phyloP scores from a whole-genome alignment of 805 yeast species.

The Yarrowia divulgata region DNA sequence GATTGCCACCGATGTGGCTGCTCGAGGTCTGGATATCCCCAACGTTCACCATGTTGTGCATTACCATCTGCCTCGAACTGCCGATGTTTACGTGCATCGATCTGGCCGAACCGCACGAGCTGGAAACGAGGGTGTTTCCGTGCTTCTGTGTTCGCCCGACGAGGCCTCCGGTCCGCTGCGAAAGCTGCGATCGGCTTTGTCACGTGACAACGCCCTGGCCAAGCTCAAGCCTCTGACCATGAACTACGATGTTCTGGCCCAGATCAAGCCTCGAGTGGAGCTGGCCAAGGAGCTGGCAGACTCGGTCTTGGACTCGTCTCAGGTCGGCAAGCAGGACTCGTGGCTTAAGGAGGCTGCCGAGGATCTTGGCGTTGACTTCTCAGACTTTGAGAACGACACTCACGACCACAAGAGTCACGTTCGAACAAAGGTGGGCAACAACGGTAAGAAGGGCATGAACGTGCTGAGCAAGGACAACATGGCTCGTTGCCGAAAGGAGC shows the following conservation, averaged over 20 bases:
- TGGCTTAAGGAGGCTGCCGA: conserved; percentile 94
- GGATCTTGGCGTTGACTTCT: conserved; percentile 85
- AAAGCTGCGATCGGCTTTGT: conserved; percentile 67
- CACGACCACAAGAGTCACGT: conserved; percentile 26
- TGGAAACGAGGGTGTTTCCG: conserved; percentile 90
- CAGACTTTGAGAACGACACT: conserved; percentile 54
- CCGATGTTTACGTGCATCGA: conserved; percentile 93
- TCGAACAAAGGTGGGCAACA: conserved; percentile 21
- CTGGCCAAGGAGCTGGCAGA: conserved; percentile 81
- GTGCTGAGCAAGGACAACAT: conserved; percentile 55
- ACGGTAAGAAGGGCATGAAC: conserved; percentile 47
- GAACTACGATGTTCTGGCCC: conserved; percentile 74
- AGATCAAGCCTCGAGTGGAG: conserved; percentile 70
- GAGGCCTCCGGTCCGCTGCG: conserved; percentile 89
- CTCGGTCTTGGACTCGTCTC: conserved; percentile 64
- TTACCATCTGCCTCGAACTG: conserved; percentile 92
- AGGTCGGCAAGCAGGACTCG: conserved; percentile 59
- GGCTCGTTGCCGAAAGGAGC: conserved; percentile 57
- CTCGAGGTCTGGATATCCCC: conserved; percentile 94
- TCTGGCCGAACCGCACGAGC: conserved; percentile 99
- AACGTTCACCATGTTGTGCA: conserved; percentile 92
- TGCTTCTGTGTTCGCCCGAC: conserved; percentile 90
- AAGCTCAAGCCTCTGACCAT: conserved; percentile 71
- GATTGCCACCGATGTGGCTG: conserved; percentile 97
- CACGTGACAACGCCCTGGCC: conserved; percentile 54